Conservation (phyloP, 2,329 filamentous ascomycete species). For the Trichoderma afroharzianum region DNA sequence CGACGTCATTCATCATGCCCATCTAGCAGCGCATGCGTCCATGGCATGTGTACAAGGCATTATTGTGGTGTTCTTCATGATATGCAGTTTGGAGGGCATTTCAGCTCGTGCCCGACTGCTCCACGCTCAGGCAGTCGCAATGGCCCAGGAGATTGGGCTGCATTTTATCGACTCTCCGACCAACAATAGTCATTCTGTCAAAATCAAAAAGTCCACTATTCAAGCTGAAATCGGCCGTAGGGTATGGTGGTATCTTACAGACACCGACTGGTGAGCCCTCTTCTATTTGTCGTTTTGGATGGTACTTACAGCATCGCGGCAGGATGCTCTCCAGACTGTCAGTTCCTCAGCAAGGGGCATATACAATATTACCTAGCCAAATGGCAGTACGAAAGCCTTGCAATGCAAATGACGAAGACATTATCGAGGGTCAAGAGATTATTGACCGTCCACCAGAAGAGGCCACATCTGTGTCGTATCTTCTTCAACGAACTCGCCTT, state of each 20-base stretch:
- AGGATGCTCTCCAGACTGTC: constrained; percentile 38
- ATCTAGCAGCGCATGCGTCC: constrained; percentile 25
- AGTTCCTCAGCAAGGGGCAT: constrained; percentile 34
- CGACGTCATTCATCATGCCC: constrained; percentile 35
- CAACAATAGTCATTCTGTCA: constrained; percentile 8
- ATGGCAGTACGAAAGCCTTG: constrained; percentile 38
- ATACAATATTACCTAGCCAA: constrained; percentile 35
- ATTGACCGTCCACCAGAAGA: constrained; percentile 30
- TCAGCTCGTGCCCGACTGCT: constrained; percentile 32
- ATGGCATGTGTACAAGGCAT: constrained; percentile 38
- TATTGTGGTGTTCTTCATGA: constrained; percentile 35
- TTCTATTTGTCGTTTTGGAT: not conserved
- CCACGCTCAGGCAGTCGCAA: constrained; percentile 27
- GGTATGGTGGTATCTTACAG: constrained; percentile 43
- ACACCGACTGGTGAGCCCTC: constrained; percentile 36
- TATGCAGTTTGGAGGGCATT: constrained; percentile 38
- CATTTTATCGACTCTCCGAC: constrained; percentile 36
- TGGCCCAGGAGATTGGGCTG: constrained; percentile 34
- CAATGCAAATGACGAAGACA: constrained; percentile 38
- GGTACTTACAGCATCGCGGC: not conserved
- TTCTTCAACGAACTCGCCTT: constrained; percentile 37
- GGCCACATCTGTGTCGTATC: constrained; percentile 35
- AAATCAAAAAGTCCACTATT: constrained; percentile 23
- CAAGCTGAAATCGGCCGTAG: constrained; percentile 38
- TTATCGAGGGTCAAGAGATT: constrained; percentile 29